Percentiles rank a stretch among this genome's conserved stretches.
Conservation (phyloP, 2,329 filamentous ascomycete genomes). For the Septoria petroselini region DNA sequence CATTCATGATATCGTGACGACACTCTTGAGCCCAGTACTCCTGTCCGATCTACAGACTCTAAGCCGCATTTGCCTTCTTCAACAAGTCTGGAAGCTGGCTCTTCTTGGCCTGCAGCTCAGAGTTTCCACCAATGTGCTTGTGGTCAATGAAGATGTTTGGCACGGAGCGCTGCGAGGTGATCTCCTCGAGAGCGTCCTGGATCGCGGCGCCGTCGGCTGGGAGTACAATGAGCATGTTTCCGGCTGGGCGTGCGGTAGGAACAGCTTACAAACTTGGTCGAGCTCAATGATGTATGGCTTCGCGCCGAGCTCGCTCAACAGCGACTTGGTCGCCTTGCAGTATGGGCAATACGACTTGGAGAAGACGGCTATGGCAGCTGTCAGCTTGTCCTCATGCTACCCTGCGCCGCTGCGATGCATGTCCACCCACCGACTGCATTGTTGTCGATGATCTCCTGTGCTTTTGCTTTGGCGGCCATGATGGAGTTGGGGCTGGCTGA, state of each 20-base stretch:
- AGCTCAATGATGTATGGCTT: conserved; percentile 77
- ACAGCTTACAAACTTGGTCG: conserved; percentile 71
- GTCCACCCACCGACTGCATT: conserved; percentile 67
- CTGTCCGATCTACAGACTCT: conserved; percentile 28
- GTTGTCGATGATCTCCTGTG: conserved; percentile 80
- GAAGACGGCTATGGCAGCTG: conserved; percentile 70
- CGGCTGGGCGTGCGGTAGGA: not conserved
- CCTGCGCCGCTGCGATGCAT: not conserved
- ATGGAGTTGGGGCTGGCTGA: conserved; percentile 62
- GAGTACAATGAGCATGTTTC: not conserved
- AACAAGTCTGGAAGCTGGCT: conserved; percentile 62
- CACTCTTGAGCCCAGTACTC: too few relatives aligned
- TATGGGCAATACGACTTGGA: conserved; percentile 96
- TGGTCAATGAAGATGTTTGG: conserved; percentile 92
- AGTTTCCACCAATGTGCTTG: conserved; percentile 96
- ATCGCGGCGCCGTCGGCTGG: conserved; percentile 77
- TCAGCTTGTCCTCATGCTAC: conserved; percentile 3
- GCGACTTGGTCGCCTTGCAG: conserved; percentile 74
- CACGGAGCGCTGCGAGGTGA: conserved; percentile 82
- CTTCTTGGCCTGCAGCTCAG: conserved; percentile 70
- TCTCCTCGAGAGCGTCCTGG: conserved; percentile 75
- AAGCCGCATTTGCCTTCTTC: conserved; percentile 62
- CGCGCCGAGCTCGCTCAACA: conserved; percentile 66
- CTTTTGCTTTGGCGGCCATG: conserved; percentile 79
- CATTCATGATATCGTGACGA: too few relatives aligned